Evolutionary conservation across 169 alveolate genomes (phyloP).

Genomic region (Plasmodium inui): DNA sequence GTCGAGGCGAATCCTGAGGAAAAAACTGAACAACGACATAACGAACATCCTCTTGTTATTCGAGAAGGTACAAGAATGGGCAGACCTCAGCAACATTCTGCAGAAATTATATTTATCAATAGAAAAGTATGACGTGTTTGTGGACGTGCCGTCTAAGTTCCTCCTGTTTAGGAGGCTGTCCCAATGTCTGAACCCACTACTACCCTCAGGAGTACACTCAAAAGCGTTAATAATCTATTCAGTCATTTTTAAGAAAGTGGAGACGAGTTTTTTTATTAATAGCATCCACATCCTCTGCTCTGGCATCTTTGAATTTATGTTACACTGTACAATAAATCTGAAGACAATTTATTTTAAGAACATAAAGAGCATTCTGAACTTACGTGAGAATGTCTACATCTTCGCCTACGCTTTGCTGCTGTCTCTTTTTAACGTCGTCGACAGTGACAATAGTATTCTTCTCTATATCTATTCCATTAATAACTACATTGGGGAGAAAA

Average conservation of each 20-base stretch:
- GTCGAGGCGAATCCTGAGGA: conserved; percentile 57
- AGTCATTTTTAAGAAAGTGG: conserved; percentile 89
- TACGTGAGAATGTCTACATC: conserved; percentile 87
- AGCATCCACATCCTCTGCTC: conserved; percentile 92
- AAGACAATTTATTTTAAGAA: conserved; percentile 89
- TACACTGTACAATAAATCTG: conserved; percentile 90
- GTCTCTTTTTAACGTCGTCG: conserved; percentile 88
- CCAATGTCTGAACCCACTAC: conserved; percentile 93
- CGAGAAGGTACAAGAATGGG: conserved; percentile 95
- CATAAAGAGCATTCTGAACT: conserved; percentile 87
- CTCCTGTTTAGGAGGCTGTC: conserved; percentile 92
- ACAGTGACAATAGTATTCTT: conserved; percentile 88
- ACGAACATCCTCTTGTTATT: conserved; percentile 86
- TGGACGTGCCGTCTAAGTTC: conserved; percentile 87
- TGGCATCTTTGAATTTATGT: conserved; percentile 93
- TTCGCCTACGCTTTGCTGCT: conserved; percentile 88
- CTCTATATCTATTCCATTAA: conserved; percentile 83
- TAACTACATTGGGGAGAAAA: conserved; percentile 85
- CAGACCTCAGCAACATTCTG: conserved; percentile 92
- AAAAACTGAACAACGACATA: conserved; percentile 78
- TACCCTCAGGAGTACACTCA: conserved; percentile 94
- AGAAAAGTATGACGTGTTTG: conserved; percentile 79
- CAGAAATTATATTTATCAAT: conserved; percentile 88
- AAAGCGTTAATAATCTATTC: conserved; percentile 92
- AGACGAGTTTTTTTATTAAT: conserved; percentile 86